Base-by-base conservation (phyloP, 805 yeast species). In the Metschnikowia koreensis region DNA sequence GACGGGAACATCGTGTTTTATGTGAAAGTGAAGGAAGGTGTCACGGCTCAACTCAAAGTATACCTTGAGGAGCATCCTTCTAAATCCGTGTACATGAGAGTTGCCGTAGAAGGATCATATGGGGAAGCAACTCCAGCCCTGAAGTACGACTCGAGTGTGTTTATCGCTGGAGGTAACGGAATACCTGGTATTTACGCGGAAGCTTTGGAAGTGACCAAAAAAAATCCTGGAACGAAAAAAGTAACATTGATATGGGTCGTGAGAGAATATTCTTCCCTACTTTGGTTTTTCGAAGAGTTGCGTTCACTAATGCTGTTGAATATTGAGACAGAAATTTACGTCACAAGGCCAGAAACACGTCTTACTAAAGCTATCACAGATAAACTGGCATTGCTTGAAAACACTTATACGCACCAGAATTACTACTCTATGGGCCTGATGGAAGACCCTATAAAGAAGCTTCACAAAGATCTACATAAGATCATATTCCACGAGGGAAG, bases 231-330 rank as follows among this genome's bases (percentile, higher is more conserved):
- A 7, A 11, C 38, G 12, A 26, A 44, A 66, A 61, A 44, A 46
- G 53, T 71, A 31, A 77, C 79, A 51, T 73, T 88, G 48, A 67
- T 79, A 37, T 89, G 96, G 96, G 75, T 79, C 8, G 73, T 87
- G 9, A 73, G 84, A 50, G 81, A 82, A 37, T 70, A 74, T 52
- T 68, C 69, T 39, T 76, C 84, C 7, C 62, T 87, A 6, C 56
- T 60, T 15, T 79, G 84, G 82, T 79, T 80, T 51, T 63, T 66
- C 34, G 74, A 74, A 11, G 85, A 81, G 56, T 59, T 75, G 44
- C 55, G 50, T n/a, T 44, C 56, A 13, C 63, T 75, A 46, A 56
- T 61, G 27, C 51, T 53, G 7, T 55, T 66, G 9, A 61, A 63
- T n/a, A 65, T 74, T 28, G 63, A 67, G n/a, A 61, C 68, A 6